phyloP scores from a whole-genome alignment of 306 rosid species.

The Purshia tridentata region DNA sequence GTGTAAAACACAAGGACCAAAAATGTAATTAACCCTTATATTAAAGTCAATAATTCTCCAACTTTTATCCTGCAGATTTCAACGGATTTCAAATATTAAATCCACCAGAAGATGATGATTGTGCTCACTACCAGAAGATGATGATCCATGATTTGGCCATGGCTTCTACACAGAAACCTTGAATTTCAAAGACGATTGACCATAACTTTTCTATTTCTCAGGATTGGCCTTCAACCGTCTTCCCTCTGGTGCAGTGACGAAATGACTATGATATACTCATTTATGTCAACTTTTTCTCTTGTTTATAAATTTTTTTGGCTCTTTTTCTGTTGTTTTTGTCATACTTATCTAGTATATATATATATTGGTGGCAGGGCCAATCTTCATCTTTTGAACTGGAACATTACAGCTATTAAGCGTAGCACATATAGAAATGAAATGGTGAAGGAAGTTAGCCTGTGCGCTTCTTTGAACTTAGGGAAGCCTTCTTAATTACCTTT shows the following conservation, averaged over 20 bases:
- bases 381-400: conserved; percentile 35
- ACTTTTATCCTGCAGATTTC: too few species aligned
- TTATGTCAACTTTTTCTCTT: not conserved
- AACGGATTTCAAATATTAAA: too few species aligned
- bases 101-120: too few species aligned
- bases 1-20: too few species aligned
- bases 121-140: too few species aligned
- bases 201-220: conserved; percentile 31
- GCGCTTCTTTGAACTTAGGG: conserved; percentile 33
- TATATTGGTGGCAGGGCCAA: conserved; percentile 26
- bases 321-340: not conserved
- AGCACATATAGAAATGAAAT: conserved; percentile 27
- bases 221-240: conserved; percentile 43
- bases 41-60: too few species aligned
- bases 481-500: conserved; percentile 32
- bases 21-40: too few species aligned
- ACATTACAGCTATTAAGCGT: conserved; percentile 27
- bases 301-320: not conserved
- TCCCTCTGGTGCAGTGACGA: conserved; percentile 52
- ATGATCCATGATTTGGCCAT: too few species aligned
- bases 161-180: too few species aligned
- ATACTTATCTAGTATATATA: not conserved
- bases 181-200: too few species aligned
- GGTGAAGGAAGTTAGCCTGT: conserved; percentile 40
- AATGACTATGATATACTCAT: conserved; percentile 45